A percentile compares a stretch with the other conserved stretches of the same genome.
These are phyloP conservation scores for Narthecium ossifragum DNA, from an alignment of 106 monocot species.

Conservation along the genomic window DNA sequence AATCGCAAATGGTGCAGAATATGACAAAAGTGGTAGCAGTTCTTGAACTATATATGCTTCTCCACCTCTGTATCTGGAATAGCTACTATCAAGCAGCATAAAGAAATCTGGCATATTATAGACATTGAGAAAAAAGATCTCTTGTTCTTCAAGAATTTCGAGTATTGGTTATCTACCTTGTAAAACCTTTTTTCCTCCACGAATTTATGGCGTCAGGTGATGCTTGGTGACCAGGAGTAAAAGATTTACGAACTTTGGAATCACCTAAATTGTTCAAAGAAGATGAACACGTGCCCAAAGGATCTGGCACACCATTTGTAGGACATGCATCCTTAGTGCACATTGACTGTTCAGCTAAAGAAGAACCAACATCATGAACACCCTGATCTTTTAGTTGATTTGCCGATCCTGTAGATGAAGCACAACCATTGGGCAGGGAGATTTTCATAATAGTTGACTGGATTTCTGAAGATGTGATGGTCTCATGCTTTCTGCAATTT, in stretches of 20 bases:
- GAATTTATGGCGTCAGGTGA: conserved; percentile 39
- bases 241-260: conserved; percentile 18
- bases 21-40: conserved; percentile 76
- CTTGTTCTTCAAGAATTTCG: no score
- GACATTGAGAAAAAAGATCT: neutral
- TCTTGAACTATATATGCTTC: conserved; percentile 41
- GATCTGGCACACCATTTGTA: no score
- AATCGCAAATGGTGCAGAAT: conserved; percentile 85
- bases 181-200: conserved; percentile 78
- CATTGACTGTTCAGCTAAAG: conserved; percentile 19
- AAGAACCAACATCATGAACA: conserved; percentile 20
- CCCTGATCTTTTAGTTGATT: conserved; percentile 12
- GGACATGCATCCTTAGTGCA: no score
- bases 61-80: conserved; percentile 60
- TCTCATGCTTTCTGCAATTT: conserved; percentile 4
- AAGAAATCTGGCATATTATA: conserved; percentile 1
- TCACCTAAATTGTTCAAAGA: neutral
- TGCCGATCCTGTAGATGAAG: conserved; percentile 9
- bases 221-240: conserved; percentile 41
- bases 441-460: neutral
- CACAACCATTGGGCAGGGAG: neutral
- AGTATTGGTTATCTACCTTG: conserved; percentile 62
- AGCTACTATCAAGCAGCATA: conserved; percentile 80
- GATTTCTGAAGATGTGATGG: conserved; percentile 8
- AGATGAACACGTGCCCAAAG: conserved; percentile 1